phyloP scores from a whole-genome alignment of 2,329 filamentous ascomycete species.

The Fusarium subglutinans region DNA sequence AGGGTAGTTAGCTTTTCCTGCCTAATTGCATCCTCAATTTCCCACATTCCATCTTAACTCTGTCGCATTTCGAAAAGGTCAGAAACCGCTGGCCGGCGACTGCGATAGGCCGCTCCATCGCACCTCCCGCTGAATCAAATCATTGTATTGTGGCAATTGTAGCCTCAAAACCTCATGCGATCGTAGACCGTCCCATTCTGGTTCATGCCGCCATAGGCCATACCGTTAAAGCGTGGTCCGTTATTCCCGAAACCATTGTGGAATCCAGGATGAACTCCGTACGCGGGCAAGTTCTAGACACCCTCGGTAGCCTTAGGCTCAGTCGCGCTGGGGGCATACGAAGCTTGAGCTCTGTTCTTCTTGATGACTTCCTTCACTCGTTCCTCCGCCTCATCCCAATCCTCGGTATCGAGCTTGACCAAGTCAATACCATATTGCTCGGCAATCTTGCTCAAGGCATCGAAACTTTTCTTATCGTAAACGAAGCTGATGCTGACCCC shows the following conservation, averaged over 20 bases:
- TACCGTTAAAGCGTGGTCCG: conserved; percentile 10
- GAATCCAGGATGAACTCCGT: conserved; percentile 9
- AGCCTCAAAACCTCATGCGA: conserved; percentile 10
- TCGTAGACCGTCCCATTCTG: neutral
- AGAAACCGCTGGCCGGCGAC: neutral
- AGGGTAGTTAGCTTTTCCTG: conserved; percentile 9
- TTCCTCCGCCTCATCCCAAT: conserved; percentile 91
- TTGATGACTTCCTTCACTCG: conserved; percentile 85
- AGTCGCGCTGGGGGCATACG: conserved; percentile 59
- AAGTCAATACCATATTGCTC: conserved; percentile 83
- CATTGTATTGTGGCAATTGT: neutral
- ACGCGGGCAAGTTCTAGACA: conserved; percentile 43
- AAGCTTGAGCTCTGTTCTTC: conserved; percentile 68
- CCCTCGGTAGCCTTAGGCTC: conserved; percentile 46
- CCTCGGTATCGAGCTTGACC: conserved; percentile 80
- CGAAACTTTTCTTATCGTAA: conserved; percentile 83
- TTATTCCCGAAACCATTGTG: conserved; percentile 5
- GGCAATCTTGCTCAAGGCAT: conserved; percentile 82
- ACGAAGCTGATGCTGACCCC: conserved; percentile 97
- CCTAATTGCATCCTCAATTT: neutral
- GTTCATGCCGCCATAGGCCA: conserved; percentile 2
- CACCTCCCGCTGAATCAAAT: neutral
- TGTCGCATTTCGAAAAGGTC: neutral
- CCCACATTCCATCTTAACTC: neutral
- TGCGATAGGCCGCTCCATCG: neutral